Conservation (phyloP, 2,329 filamentous ascomycete species). For the Diaporthe citrichinensis region DNA sequence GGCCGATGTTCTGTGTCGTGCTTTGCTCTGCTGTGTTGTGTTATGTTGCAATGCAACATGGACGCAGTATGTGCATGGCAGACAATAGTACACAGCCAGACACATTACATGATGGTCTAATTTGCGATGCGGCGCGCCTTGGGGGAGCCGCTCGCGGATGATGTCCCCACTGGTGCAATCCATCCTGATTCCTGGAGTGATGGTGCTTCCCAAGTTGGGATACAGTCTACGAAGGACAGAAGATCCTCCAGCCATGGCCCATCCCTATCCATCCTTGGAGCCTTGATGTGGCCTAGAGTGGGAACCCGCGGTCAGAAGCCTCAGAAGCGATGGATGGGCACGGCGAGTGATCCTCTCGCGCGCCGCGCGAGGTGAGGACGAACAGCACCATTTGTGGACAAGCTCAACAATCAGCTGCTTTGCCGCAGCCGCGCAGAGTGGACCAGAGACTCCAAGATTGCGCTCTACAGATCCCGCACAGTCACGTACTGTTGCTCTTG, state of each 20-base stretch:
- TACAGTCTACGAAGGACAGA: background rate
- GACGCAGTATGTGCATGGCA: constrained; percentile 5
- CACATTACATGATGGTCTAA: background rate
- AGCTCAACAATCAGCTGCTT: constrained; percentile 22
- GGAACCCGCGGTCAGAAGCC: background rate
- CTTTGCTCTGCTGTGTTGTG: constrained; percentile 24
- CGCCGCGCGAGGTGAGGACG: background rate
- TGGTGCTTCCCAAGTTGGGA: constrained; percentile 19
- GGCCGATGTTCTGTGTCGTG: background rate
- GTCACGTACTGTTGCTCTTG: background rate
- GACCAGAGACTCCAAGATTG: constrained; percentile 12
- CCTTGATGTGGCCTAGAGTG: constrained; percentile 7
- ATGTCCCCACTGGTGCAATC: constrained; percentile 9
- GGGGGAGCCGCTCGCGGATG: background rate
- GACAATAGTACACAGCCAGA: constrained; percentile 1
- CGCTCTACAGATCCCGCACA: background rate
- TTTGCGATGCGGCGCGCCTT: constrained; percentile 6
- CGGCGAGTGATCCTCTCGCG: constrained; percentile 4
- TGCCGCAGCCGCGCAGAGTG: constrained; percentile 32
- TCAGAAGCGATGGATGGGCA: constrained; percentile 14
- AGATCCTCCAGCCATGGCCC: constrained; percentile 4
- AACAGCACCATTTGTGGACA: background rate
- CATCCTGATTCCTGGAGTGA: background rate
- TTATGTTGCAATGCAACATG: constrained; percentile 19
- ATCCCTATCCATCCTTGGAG: constrained; percentile 18